Base-by-base conservation (phyloP, 1,284 basidiomycete species). In the Leccinum angustisporum region DNA sequence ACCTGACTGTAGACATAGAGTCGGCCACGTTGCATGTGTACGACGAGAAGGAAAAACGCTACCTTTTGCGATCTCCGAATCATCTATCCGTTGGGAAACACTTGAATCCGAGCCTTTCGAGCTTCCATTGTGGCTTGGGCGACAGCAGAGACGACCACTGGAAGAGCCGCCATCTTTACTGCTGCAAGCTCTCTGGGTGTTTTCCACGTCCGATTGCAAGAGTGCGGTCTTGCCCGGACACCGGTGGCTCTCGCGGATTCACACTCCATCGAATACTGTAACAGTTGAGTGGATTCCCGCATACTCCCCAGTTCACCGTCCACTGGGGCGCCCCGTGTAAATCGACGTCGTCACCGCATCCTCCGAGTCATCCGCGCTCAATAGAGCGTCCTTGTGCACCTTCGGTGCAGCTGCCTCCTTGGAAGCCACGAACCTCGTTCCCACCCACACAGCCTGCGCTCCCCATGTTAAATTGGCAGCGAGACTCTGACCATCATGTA, bases 381-480 rank as follows among this genome's bases (percentile, higher is more conserved):
- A 61, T 27, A 92, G 71, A 67, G 85, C 81, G 14, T 95, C 87
- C 78, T 96, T 95, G 79, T 96, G 94, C 64, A 82, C 82, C 73
- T 90, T 88, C 2, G 92, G 88, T 5, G 94, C 94, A 38, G 82
- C 83, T 36, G 94, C 92, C 75, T 96, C 93, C 18, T 77, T 81
- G 25, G 85, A 81, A 16, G 94, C 94, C 34, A 97, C 92, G 72
- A 97, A 97, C 48, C 95, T 85, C 1, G 92, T 94, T 40, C 92
- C 92, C 51, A 91, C 90, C 85, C 75, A 95, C 79, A 79, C 85
- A 56, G 79, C 93, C 68, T 91, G 82, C 33, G 93, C 93, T 66
- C 94, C 94, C 83, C 87, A 94, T 72, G 87, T 82, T 58, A 95
- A 77, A 69, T 93, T 90, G 16, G 93, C 91, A 11, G 92, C 94